phyloP scores from a whole-genome alignment of 139 green algal genomes.

The Micractinium conductrix region DNA sequence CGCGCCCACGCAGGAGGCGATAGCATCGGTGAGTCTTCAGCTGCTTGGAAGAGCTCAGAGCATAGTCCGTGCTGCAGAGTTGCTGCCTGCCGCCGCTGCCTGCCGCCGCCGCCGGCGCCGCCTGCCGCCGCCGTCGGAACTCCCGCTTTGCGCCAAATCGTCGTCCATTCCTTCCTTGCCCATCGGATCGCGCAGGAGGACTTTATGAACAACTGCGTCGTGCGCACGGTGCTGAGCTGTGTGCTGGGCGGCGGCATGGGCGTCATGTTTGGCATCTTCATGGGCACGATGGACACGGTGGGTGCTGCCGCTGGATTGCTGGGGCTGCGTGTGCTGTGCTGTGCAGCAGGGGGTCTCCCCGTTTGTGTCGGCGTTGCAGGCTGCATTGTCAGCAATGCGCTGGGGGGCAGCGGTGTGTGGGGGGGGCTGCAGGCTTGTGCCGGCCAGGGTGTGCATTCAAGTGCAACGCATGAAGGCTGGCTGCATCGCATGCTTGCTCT shows the following conservation, averaged over 20 bases:
- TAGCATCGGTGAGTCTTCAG: constrained; percentile 36
- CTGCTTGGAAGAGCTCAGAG: not conserved
- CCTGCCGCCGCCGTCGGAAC: too few relatives aligned
- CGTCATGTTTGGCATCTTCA: constrained; percentile 88
- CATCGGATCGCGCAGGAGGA: constrained; percentile 63
- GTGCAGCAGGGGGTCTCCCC: too few relatives aligned
- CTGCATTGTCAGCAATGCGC: too few relatives aligned
- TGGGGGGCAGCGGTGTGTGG: too few relatives aligned
- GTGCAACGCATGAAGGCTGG: too few relatives aligned
- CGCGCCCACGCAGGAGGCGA: constrained; percentile 71
- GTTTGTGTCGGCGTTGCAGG: too few relatives aligned
- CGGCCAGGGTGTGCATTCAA: too few relatives aligned
- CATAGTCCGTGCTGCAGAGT: not conserved
- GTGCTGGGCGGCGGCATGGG: constrained; percentile 81
- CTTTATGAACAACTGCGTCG: constrained; percentile 94
- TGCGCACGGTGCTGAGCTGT: constrained; percentile 77
- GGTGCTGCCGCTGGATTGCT: too few relatives aligned
- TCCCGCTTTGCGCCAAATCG: not conserved
- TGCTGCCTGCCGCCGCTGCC: not conserved
- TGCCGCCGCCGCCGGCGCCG: too few relatives aligned
- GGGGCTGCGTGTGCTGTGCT: too few relatives aligned
- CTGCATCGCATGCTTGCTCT: too few relatives aligned
- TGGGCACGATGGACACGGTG: constrained; percentile 76
- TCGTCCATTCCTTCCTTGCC: not conserved
- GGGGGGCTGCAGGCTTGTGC: too few relatives aligned